Percentiles rank a stretch among this genome's conserved stretches.
These are phyloP conservation scores for Cornus suecica DNA, from an alignment of 148 eudicot species.

Conservation along the genomic window DNA sequence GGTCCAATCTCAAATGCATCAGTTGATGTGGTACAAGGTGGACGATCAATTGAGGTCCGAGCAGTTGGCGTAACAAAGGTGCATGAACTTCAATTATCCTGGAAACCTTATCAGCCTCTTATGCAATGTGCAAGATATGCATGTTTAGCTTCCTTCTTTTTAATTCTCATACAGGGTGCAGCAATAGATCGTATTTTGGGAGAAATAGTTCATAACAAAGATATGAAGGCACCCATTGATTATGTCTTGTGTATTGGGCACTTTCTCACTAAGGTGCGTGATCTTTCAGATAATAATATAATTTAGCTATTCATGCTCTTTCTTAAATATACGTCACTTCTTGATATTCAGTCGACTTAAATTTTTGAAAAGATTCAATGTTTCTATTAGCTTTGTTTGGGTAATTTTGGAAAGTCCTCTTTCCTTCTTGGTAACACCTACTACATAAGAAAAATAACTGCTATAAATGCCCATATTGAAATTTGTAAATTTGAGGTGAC, in stretches of 20 bases:
- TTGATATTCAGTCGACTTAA: background rate
- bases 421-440: background rate
- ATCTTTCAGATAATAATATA: background rate
- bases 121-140: background rate
- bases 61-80: slow-evolving; percentile 84
- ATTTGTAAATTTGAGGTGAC: background rate
- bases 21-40: slow-evolving; percentile 75
- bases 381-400: background rate
- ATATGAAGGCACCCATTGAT: slow-evolving; percentile 60
- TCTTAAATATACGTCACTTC: background rate
- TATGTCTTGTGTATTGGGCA: slow-evolving; percentile 80
- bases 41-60: slow-evolving; percentile 76
- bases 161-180: slow-evolving; percentile 46
- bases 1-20: slow-evolving; percentile 84
- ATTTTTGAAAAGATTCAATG: too few relatives aligned
- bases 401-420: background rate
- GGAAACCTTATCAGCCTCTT: background rate
- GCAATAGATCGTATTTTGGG: slow-evolving; percentile 75
- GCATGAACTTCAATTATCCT: background rate
- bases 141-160: background rate
- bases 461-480: background rate
- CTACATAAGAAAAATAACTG: background rate
- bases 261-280: slow-evolving; percentile 68
- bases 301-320: background rate
- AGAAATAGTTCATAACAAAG: slow-evolving; percentile 56